Conservation (phyloP, 768 basidiomycete species). For the Pleurotus cornucopiae region DNA sequence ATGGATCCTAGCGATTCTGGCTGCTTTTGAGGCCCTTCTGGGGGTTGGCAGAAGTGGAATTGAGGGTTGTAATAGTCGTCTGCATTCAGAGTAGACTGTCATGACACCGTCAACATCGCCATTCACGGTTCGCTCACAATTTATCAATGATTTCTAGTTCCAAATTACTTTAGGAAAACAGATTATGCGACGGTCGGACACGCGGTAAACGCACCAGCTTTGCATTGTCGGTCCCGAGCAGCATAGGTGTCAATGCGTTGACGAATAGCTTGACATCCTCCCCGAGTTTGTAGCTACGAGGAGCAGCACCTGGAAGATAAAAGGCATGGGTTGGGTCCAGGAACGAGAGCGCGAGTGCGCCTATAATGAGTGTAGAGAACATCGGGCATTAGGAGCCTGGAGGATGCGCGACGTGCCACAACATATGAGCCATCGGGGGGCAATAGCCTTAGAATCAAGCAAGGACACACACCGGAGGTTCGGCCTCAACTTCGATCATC, state of each 20-base stretch:
- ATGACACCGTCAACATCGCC: not conserved
- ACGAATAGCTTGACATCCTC: constrained; percentile 80
- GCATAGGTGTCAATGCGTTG: constrained; percentile 87
- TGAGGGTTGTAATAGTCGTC: constrained; percentile 91
- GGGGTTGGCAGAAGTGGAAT: constrained; percentile 84
- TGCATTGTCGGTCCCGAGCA: constrained; percentile 59
- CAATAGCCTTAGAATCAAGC: not conserved
- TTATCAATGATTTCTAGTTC: constrained; percentile 82
- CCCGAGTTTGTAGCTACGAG: constrained; percentile 70
- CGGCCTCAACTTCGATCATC: not conserved
- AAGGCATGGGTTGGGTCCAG: constrained; percentile 51
- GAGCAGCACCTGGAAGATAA: constrained; percentile 91
- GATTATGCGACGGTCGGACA: too few species aligned
- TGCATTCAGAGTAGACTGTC: not conserved
- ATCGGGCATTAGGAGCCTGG: not conserved
- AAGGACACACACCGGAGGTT: not conserved
- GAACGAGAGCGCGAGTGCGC: constrained; percentile 16
- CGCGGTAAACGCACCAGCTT: constrained; percentile 59
- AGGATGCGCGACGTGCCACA: not conserved
- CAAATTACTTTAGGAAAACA: not conserved
- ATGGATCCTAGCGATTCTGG: constrained; percentile 90
- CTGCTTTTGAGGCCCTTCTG: constrained; percentile 64
- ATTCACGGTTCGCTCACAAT: constrained; percentile 49
- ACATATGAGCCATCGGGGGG: not conserved
- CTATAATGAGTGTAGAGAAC: constrained; percentile 1